A percentile compares a stretch with the other conserved stretches of the same genome.
These are phyloP conservation scores for Coniochaeta sp. DNA, from an alignment of 2,329 filamentous ascomycete species.

Conservation along the genomic window DNA sequence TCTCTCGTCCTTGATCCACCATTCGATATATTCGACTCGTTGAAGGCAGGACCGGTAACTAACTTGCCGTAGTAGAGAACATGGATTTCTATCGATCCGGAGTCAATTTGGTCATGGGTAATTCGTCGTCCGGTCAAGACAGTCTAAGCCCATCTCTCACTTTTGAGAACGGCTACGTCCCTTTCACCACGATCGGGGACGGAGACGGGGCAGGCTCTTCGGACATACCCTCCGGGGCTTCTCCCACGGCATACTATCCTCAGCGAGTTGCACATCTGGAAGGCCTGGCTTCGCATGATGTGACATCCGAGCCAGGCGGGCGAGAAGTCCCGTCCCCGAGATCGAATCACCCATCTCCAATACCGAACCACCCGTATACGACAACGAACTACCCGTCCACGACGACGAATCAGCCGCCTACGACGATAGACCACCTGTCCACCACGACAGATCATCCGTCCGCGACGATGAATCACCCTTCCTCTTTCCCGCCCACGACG, in stretches of 20 bases:
- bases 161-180: background rate
- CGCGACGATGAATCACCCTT: no score
- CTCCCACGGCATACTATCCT: background rate
- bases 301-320: background rate
- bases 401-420: background rate
- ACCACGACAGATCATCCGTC: no score
- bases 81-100: background rate
- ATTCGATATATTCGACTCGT: no score
- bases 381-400: background rate
- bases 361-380: background rate
- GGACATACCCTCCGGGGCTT: background rate
- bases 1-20: no score
- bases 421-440: no score
- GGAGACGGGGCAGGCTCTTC: background rate
- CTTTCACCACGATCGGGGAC: background rate
- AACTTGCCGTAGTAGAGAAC: background rate
- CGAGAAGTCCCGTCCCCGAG: background rate
- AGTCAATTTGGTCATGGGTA: background rate
- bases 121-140: background rate
- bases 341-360: no score
- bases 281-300: background rate
- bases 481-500: background rate
- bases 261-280: background rate
- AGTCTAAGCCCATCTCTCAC: background rate
- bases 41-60: background rate